These are phyloP conservation scores for Castanea mollissima DNA, from an alignment of 306 rosid species.

Conservation along the genomic window DNA sequence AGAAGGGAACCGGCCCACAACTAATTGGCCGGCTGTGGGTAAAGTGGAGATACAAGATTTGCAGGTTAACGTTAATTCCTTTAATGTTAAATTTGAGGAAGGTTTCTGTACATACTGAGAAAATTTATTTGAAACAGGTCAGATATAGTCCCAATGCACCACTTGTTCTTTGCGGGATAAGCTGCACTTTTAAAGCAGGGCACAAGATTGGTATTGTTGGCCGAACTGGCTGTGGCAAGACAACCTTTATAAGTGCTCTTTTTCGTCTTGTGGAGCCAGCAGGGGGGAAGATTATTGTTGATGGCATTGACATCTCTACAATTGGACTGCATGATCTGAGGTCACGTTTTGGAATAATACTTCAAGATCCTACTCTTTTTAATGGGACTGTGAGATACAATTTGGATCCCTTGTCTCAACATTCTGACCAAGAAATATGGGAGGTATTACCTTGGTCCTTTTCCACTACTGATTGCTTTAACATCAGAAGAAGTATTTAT, in stretches of 20 bases:
- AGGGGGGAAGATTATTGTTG: conserved; percentile 62
- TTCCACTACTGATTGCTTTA: neutral
- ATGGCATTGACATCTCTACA: conserved; percentile 70
- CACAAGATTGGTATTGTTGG: conserved; percentile 83
- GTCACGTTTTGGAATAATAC: conserved; percentile 55
- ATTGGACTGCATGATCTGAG: conserved; percentile 90
- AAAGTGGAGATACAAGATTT: conserved; percentile 51
- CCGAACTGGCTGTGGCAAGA: conserved; percentile 74
- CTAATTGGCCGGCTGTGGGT: conserved; percentile 46
- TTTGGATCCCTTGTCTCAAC: conserved; percentile 48
- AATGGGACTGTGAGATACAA: conserved; percentile 49
- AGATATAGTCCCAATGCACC: conserved; percentile 53
- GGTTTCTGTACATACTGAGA: too few species aligned
- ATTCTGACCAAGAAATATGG: conserved; percentile 42
- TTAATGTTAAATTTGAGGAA: neutral
- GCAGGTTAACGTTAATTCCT: conserved; percentile 38
- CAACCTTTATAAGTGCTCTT: conserved; percentile 59
- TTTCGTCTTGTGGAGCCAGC: conserved; percentile 79
- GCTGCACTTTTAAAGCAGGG: conserved; percentile 69
- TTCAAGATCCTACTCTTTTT: conserved; percentile 54
- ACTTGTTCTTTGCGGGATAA: conserved; percentile 67
- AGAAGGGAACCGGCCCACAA: conserved; percentile 42
- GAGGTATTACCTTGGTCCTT: conserved; percentile 27
- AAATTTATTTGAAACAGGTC: conserved; percentile 37
- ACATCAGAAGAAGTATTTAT: neutral